Evolutionary conservation across 805 yeast species (phyloP).

Genomic region (Scheffersomyces ergatensis): DNA sequence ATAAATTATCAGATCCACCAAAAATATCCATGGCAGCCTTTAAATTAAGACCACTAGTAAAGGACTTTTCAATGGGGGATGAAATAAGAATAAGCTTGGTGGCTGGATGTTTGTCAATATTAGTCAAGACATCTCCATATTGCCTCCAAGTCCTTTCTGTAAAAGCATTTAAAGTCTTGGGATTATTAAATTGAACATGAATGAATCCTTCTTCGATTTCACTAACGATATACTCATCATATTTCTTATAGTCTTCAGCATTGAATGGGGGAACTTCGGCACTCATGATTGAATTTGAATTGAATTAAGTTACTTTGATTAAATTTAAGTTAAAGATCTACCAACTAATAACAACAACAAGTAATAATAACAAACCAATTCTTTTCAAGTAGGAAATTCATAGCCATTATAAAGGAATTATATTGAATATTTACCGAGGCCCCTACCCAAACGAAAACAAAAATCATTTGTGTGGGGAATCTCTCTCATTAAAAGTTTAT

Average conservation of each 20-base stretch:
- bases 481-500: too few relatives aligned
- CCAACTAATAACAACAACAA: too few relatives aligned
- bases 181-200: slow-evolving; percentile 62
- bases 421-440: not conserved
- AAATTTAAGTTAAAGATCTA: too few relatives aligned
- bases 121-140: slow-evolving; percentile 45
- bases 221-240: slow-evolving; percentile 34
- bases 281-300: not conserved
- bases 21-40: slow-evolving; percentile 21
- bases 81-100: slow-evolving; percentile 55
- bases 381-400: too few relatives aligned
- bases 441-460: not conserved
- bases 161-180: slow-evolving; percentile 58
- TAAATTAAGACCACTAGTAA: slow-evolving; percentile 68
- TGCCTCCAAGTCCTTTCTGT: slow-evolving; percentile 55
- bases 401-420: too few relatives aligned
- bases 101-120: slow-evolving; percentile 41
- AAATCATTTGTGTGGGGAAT: not conserved
- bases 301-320: too few relatives aligned
- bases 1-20: not conserved
- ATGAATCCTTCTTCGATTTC: slow-evolving; percentile 46
- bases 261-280: slow-evolving; percentile 10
- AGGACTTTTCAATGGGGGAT: slow-evolving; percentile 53
- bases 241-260: slow-evolving; percentile 17
- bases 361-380: too few relatives aligned